Evolutionary conservation across 495 filamentous ascomycete species (phyloP).

Genomic region (Aspergillus sclerotioniger): DNA sequence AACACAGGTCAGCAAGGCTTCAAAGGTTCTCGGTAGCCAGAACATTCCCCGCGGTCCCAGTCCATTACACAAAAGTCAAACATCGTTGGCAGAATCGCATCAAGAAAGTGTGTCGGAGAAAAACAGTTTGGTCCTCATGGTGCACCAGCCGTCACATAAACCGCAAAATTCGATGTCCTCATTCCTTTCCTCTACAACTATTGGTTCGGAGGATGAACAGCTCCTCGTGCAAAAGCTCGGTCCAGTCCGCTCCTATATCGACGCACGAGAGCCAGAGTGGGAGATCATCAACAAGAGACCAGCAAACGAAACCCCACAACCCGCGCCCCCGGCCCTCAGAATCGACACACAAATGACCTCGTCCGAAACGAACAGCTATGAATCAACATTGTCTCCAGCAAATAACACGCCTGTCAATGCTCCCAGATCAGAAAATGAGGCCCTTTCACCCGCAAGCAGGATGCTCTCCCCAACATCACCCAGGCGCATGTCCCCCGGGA

Average conservation of each 20-base stretch:
- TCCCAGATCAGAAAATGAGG: background rate
- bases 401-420: background rate
- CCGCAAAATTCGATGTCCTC: constrained; percentile 21
- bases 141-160: constrained; percentile 13
- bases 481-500: constrained; percentile 18
- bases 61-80: constrained; percentile 35
- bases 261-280: constrained; percentile 23
- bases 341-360: constrained; percentile 18
- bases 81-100: constrained; percentile 6
- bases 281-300: constrained; percentile 24
- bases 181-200: constrained; percentile 19
- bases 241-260: constrained; percentile 15
- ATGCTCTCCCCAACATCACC: background rate
- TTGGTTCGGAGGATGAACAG: constrained; percentile 20
- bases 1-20: constrained; percentile 41
- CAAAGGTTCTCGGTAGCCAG: constrained; percentile 32
- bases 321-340: constrained; percentile 8
- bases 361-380: background rate
- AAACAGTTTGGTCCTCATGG: constrained; percentile 13
- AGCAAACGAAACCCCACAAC: background rate
- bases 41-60: constrained; percentile 39
- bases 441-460: background rate
- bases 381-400: background rate
- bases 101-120: constrained; percentile 12
- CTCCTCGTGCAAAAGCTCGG: constrained; percentile 19